A percentile compares a stretch with the other conserved stretches of the same genome.
Conservation (phyloP, 192 early-diverging fungal species). For the Backusella morwellensis region DNA sequence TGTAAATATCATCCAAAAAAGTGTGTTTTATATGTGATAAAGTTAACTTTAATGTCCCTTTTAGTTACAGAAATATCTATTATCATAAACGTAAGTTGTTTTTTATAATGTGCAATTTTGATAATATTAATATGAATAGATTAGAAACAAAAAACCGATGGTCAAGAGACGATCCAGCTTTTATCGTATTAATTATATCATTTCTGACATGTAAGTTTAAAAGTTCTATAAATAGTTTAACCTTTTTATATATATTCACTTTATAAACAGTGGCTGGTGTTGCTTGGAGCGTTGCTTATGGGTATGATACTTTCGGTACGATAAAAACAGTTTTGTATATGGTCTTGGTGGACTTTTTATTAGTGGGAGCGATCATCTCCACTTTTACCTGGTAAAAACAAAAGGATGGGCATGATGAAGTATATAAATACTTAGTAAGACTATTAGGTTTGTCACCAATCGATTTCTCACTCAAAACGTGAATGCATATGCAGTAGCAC, state of each 20-base stretch:
- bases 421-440: no score
- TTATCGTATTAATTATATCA: constrained; percentile 72
- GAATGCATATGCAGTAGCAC: constrained; percentile 73
- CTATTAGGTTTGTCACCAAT: constrained; percentile 70
- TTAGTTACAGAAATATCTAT: constrained; percentile 90
- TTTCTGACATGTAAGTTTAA: constrained; percentile 46
- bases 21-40: not conserved
- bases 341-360: constrained; percentile 80
- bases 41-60: not conserved
- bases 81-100: constrained; percentile 85
- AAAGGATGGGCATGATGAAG: no score
- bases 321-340: constrained; percentile 76
- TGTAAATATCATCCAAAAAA: constrained; percentile 50
- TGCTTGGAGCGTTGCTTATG: constrained; percentile 79
- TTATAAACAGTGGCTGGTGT: constrained; percentile 63
- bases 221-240: not conserved
- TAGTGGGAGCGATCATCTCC: constrained; percentile 68
- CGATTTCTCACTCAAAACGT: constrained; percentile 75
- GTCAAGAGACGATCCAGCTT: constrained; percentile 98
- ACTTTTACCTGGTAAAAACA: constrained; percentile 65
- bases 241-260: not conserved
- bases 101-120: not conserved
- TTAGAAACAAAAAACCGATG: constrained; percentile 98
- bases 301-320: constrained; percentile 59
- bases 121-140: not conserved